These are phyloP conservation scores for Astrothelium subdiscretum DNA, from an alignment of 495 filamentous ascomycete genomes.

Conservation along the genomic window DNA sequence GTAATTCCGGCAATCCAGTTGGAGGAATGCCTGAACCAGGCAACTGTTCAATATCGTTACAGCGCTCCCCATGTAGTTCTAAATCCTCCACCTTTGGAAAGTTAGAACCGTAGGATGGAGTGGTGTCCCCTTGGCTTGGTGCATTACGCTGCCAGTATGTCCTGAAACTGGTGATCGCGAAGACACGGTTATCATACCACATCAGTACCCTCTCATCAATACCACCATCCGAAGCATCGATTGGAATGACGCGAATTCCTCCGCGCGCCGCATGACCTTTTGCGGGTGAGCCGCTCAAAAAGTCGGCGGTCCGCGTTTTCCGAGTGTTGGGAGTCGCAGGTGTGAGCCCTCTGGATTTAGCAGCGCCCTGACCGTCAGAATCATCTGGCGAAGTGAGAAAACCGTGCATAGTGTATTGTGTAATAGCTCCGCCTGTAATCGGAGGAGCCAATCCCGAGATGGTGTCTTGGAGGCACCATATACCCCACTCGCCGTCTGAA, in stretches of 20 bases:
- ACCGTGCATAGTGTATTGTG: constrained; percentile 57
- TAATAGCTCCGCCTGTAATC: constrained; percentile 50
- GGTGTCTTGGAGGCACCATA: constrained; percentile 68
- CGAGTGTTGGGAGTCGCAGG: constrained; percentile 80
- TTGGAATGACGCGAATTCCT: constrained; percentile 46
- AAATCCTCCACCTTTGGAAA: neutral
- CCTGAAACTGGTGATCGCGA: constrained; percentile 25
- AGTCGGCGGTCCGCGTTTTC: constrained; percentile 42
- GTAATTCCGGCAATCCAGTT: constrained; percentile 11
- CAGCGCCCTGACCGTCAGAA: constrained; percentile 13
- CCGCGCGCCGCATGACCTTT: constrained; percentile 38
- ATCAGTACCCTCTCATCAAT: constrained; percentile 29
- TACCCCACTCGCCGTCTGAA: constrained; percentile 81
- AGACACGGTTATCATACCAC: constrained; percentile 28
- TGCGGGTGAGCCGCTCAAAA: constrained; percentile 38
- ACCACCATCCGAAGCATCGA: constrained; percentile 12
- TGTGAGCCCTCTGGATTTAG: constrained; percentile 41
- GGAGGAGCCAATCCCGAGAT: constrained; percentile 31
- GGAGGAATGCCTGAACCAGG: constrained; percentile 16
- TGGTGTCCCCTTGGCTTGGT: constrained; percentile 7
- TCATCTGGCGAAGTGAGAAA: constrained; percentile 42
- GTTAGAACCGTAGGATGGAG: constrained; percentile 23
- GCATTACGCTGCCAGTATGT: constrained; percentile 26
- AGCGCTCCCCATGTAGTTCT: constrained; percentile 1
- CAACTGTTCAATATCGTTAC: constrained; percentile 1